Percentiles rank a stretch among this genome's conserved stretches.
Conservation (phyloP, 2,329 filamentous ascomycete genomes). For the Trichoderma sp. region DNA sequence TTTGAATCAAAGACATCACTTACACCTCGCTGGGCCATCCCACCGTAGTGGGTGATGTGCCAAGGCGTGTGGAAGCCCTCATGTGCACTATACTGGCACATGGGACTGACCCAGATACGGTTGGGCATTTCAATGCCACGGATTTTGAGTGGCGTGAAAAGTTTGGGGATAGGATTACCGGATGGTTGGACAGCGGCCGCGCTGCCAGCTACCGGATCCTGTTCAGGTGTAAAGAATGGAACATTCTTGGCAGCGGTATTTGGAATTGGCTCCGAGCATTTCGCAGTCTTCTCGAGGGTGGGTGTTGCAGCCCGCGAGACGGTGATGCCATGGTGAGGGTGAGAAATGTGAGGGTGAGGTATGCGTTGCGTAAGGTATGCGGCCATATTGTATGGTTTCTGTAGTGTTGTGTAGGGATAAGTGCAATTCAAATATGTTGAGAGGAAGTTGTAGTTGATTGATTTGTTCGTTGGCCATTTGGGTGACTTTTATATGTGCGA, state of each 20-base stretch:
- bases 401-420: background rate
- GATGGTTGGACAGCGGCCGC: background rate
- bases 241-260: slow-evolving; percentile 31
- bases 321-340: slow-evolving; percentile 5
- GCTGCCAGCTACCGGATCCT: slow-evolving; percentile 43
- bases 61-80: slow-evolving; percentile 61
- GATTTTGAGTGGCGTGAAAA: slow-evolving; percentile 45
- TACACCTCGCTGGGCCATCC: slow-evolving; percentile 62
- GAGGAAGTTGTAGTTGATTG: background rate
- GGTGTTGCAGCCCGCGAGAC: background rate
- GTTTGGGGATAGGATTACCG: slow-evolving; percentile 35
- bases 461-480: background rate
- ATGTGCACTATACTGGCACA: slow-evolving; percentile 44
- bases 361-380: slow-evolving; percentile 3
- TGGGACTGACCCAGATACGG: slow-evolving; percentile 42
- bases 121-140: slow-evolving; percentile 43
- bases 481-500: background rate
- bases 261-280: slow-evolving; percentile 13
- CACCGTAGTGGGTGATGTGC: slow-evolving; percentile 69
- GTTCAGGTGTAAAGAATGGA: slow-evolving; percentile 47
- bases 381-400: background rate
- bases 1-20: background rate
- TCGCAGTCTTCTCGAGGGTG: background rate
- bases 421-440: background rate
- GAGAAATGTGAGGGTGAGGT: background rate